Evolutionary conservation across 2,329 filamentous ascomycete genomes (phyloP), one percentile per base, ranked within the genome.

Genomic region (Chaetomium globosum): DNA sequence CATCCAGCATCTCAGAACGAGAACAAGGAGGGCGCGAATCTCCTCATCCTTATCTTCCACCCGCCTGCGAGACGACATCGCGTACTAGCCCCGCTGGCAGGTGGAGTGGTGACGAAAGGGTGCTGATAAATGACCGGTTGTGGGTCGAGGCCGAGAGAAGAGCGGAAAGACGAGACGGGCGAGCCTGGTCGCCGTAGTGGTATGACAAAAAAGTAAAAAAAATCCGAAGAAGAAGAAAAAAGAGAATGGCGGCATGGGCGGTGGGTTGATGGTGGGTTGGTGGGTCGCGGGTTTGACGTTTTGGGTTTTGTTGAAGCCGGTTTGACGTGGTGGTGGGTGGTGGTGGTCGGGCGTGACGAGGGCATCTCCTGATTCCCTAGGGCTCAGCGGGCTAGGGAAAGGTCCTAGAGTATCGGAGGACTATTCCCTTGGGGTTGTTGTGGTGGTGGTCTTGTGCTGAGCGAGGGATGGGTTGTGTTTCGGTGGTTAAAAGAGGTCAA

Each of bases 1-100:
- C 21, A 55, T 55, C 19, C 46, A 31, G 33, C 43, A 63, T 13
- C 12, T 23, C 54, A n/a, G 21, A n/a, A 23, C 30, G 43, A 30
- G n/a, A n/a, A 58, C 28, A 65, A 62, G 28, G 54, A 65, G 64
- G 64, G 54, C 64, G 64, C 64, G 64, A 62, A 48, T 59, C 59
- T 65, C 39, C 55, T 31, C 48, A 16, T 64, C 19, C n/a, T 31
- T 51, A 58, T 59, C 28, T 6, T 23, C 56, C 61, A 51, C n/a
- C 28, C 19, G 21, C 19, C n/a, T 12, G 30, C 23, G 49, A 31
- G 33, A 48, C 59, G 59, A 61, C 33, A 54, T 61, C 59, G 59
- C 59, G 59, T 55, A 55, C 43, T 55, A 61, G 59, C 26, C 59
- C 59, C 33, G 21, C 31, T 31, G 23, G 33, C 21, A 10, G 19